Conservation (phyloP, 2,329 filamentous ascomycete genomes). For the Ceratocystis cubensis region DNA sequence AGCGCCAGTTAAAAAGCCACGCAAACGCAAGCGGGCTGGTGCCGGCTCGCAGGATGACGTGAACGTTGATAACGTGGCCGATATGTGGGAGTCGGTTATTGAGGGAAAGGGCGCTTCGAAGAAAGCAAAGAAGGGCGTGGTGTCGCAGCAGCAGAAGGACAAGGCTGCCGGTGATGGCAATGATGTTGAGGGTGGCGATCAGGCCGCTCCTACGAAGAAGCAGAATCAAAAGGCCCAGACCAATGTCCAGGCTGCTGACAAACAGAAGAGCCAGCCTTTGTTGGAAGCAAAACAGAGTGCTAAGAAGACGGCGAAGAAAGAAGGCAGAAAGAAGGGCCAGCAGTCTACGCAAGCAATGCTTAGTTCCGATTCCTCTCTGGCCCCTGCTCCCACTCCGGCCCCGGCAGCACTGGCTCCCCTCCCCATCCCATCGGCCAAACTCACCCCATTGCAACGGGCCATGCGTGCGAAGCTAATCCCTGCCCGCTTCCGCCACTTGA, state of each 20-base stretch:
- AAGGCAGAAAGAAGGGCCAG: constrained; percentile 31
- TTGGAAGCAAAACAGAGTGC: neutral
- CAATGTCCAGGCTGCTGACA: constrained; percentile 18
- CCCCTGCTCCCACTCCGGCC: constrained; percentile 23
- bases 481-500: constrained; percentile 91
- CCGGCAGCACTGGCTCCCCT: constrained; percentile 28
- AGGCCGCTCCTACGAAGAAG: neutral
- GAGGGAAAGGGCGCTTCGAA: constrained; percentile 44
- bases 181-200: neutral
- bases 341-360: constrained; percentile 24
- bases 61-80: constrained; percentile 57
- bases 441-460: constrained; percentile 83
- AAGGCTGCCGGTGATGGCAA: constrained; percentile 13
- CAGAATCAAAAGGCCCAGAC: constrained; percentile 7
- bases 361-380: constrained; percentile 19
- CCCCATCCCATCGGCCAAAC: constrained; percentile 39
- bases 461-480: constrained; percentile 94
- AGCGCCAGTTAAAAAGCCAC: constrained; percentile 35
- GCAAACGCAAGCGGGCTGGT: constrained; percentile 44
- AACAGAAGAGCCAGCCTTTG: constrained; percentile 25
- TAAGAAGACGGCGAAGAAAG: constrained; percentile 25
- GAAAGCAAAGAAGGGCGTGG: constrained; percentile 25
- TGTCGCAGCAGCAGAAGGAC: constrained; percentile 23
- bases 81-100: constrained; percentile 68
- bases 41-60: constrained; percentile 33